phyloP scores from a whole-genome alignment of 768 basidiomycete genomes.

The Kwoniella sp. region DNA sequence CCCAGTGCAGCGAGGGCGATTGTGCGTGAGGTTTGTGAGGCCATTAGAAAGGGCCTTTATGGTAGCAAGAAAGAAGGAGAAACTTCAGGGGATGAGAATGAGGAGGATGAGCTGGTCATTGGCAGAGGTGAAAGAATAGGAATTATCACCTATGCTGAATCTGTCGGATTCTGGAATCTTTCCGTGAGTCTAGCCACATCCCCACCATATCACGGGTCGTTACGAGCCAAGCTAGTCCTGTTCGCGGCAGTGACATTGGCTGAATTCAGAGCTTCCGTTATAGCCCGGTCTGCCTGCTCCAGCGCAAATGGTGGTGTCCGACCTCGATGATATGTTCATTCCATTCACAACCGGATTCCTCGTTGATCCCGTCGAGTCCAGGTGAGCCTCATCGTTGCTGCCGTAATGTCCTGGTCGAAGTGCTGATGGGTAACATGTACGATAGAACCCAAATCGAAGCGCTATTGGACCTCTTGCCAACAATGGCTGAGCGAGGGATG shows the following conservation, averaged over 20 bases:
- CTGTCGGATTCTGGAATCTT: constrained; percentile 85
- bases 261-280: constrained; percentile 17
- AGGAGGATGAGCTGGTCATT: constrained; percentile 36
- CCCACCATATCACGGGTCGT: too few relatives aligned
- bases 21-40: constrained; percentile 66
- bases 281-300: constrained; percentile 25
- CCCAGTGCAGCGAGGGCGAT: constrained; percentile 72
- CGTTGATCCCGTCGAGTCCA: constrained; percentile 70
- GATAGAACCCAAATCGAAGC: constrained; percentile 67
- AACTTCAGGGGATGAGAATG: constrained; percentile 55
- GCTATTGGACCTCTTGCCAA: constrained; percentile 68
- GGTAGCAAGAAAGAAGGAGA: constrained; percentile 59
- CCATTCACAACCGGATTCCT: constrained; percentile 75
- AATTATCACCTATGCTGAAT: constrained; percentile 77
- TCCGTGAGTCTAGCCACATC: constrained; percentile 59
- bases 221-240: too few relatives aligned
- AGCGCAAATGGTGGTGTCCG: constrained; percentile 74
- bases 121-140: constrained; percentile 59
- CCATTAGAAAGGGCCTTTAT: constrained; percentile 67
- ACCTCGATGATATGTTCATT: constrained; percentile 88
- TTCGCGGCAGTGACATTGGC: too few relatives aligned
- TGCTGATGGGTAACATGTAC: constrained; percentile 11
- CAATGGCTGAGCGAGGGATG: constrained; percentile 61
- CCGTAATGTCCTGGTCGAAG: neutral
- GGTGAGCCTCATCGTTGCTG: constrained; percentile 59